Conservation (phyloP, 2,329 filamentous ascomycete genomes). For the Scedosporium apiospermum region DNA sequence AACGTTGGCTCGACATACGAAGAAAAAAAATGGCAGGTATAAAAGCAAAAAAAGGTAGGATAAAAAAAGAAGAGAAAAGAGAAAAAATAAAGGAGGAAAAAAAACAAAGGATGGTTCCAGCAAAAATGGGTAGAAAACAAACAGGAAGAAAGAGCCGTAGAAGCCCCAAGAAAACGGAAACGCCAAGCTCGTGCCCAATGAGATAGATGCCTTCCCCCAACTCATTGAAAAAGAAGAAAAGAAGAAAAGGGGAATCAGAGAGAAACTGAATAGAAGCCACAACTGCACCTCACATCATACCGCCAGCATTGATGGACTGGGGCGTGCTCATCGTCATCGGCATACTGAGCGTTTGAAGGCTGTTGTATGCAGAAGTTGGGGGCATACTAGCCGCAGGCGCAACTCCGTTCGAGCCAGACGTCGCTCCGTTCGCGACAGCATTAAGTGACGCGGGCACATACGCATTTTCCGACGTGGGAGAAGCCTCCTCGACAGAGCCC, state of each 20-base stretch:
- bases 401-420: conserved; percentile 15
- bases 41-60: background rate
- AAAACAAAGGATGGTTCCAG: conserved; percentile 5
- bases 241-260: conserved; percentile 8
- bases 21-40: conserved; percentile 4
- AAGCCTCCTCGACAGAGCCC: conserved; percentile 69
- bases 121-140: background rate
- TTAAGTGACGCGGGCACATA: conserved; percentile 48
- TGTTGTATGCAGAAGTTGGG: conserved; percentile 38
- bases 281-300: conserved; percentile 29
- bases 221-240: conserved; percentile 6
- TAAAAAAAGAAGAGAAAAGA: conserved; percentile 10
- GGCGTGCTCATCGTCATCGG: conserved; percentile 54
- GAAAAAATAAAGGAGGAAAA: conserved; percentile 13
- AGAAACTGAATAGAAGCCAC: background rate
- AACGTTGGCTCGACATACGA: background rate
- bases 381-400: conserved; percentile 15
- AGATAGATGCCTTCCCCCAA: background rate
- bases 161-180: background rate
- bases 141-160: conserved; percentile 6
- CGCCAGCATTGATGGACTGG: conserved; percentile 32
- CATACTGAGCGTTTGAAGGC: conserved; percentile 53
- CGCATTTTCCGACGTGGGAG: conserved; percentile 59
- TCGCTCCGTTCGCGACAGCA: conserved; percentile 18
- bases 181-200: background rate